Conservation (phyloP, 2,329 filamentous ascomycete species). For the Esteya vermicola region DNA sequence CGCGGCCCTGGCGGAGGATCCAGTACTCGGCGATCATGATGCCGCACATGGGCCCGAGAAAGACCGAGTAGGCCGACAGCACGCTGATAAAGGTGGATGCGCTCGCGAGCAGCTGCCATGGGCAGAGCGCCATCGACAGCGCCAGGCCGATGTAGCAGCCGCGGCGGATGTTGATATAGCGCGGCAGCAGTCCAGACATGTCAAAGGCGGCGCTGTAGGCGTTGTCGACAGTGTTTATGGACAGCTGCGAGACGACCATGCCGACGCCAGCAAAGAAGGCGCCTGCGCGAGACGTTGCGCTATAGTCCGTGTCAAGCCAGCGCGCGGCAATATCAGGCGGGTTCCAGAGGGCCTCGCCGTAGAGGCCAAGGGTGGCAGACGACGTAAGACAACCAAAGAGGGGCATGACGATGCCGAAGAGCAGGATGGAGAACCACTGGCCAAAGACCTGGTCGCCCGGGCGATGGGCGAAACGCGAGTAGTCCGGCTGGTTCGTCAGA, state of each 20-base stretch:
- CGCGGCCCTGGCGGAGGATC: conserved; percentile 17
- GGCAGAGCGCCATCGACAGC: conserved; percentile 30
- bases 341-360: conserved; percentile 25
- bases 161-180: conserved; percentile 40
- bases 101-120: conserved; percentile 33
- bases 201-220: conserved; percentile 39
- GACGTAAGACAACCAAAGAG: too few species aligned
- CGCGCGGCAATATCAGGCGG: conserved; percentile 24
- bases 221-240: conserved; percentile 31
- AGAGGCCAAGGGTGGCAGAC: conserved; percentile 17
- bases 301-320: conserved; percentile 18
- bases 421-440: conserved; percentile 21
- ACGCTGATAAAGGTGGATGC: conserved; percentile 32
- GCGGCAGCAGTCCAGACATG: conserved; percentile 34
- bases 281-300: conserved; percentile 22
- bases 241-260: conserved; percentile 28
- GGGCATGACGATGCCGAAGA: conserved; percentile 24
- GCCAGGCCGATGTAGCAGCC: conserved; percentile 33
- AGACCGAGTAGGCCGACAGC: conserved; percentile 22
- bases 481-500: conserved; percentile 29
- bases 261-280: conserved; percentile 31
- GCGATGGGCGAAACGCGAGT: conserved; percentile 25
- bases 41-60: conserved; percentile 9
- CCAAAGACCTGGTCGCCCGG: conserved; percentile 14
- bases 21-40: conserved; percentile 10